A percentile compares a stretch with the other conserved stretches of the same genome.
Evolutionary conservation across 108 stramenopile genomes (phyloP).

Genomic region (Fragilaria crotonensis): DNA sequence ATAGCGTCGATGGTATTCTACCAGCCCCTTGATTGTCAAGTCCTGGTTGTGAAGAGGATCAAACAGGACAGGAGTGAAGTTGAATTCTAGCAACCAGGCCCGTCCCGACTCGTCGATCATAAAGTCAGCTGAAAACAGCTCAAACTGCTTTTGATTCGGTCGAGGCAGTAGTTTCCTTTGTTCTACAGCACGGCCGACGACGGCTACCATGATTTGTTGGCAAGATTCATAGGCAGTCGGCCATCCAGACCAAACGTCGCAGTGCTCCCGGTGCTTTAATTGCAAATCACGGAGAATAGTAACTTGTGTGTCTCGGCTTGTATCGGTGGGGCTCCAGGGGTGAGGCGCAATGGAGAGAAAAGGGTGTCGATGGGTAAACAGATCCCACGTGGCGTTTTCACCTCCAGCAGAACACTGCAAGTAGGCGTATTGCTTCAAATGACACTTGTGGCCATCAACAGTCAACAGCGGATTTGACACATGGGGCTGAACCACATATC

Average conservation of each 20-base stretch:
- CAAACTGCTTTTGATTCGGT: constrained; percentile 30
- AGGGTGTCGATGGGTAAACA: constrained; percentile 23
- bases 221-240: constrained; percentile 9
- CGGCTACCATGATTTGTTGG: constrained; percentile 9
- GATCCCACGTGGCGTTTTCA: constrained; percentile 19
- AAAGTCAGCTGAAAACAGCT: constrained; percentile 36
- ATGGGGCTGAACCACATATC: constrained; percentile 39
- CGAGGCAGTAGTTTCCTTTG: constrained; percentile 17
- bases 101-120: constrained; percentile 29
- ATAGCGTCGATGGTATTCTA: constrained; percentile 18
- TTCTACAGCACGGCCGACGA: constrained; percentile 29
- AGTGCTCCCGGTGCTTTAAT: constrained; percentile 19
- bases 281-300: constrained; percentile 21
- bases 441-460: constrained; percentile 29
- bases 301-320: constrained; percentile 29
- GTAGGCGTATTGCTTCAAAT: constrained; percentile 33
- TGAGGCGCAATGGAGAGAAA: constrained; percentile 25
- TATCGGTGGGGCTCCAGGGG: constrained; percentile 25
- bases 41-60: constrained; percentile 26
- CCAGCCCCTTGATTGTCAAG: constrained; percentile 24
- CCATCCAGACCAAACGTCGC: constrained; percentile 9
- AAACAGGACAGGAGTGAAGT: constrained; percentile 35
- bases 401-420: constrained; percentile 2
- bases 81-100: constrained; percentile 37
- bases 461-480: constrained; percentile 23